phyloP scores from a whole-genome alignment of 495 filamentous ascomycete genomes.

The Penicillium desertorum region DNA sequence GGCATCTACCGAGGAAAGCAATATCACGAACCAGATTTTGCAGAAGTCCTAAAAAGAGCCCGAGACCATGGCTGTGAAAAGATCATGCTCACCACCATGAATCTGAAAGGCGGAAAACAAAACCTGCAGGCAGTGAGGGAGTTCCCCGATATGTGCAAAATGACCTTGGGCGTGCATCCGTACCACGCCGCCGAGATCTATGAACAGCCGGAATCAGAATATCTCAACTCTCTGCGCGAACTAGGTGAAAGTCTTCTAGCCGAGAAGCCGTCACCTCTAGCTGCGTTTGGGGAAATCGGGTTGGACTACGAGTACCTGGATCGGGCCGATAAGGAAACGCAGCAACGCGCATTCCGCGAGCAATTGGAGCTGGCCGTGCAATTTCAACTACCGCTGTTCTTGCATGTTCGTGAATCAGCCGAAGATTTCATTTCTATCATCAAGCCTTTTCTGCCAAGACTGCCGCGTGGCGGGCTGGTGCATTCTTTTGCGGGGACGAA shows the following conservation, averaged over 20 bases:
- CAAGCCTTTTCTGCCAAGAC: constrained; percentile 18
- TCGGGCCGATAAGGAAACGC: constrained; percentile 29
- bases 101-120: constrained; percentile 19
- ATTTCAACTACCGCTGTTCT: constrained; percentile 29
- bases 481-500: constrained; percentile 34
- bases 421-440: constrained; percentile 33
- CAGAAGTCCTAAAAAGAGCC: constrained; percentile 26
- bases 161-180: constrained; percentile 35
- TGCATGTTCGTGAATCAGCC: constrained; percentile 32
- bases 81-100: constrained; percentile 33
- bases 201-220: constrained; percentile 6
- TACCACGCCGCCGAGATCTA: constrained; percentile 34
- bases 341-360: constrained; percentile 30
- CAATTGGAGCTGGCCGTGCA: constrained; percentile 28
- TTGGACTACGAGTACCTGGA: constrained; percentile 35
- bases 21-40: constrained; percentile 32
- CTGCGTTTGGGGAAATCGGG: constrained; percentile 35
- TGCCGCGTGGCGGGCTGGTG: constrained; percentile 30
- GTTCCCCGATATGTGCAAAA: constrained; percentile 28
- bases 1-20: constrained; percentile 35
- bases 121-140: constrained; percentile 22
- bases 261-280: constrained; percentile 21
- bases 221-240: constrained; percentile 14
- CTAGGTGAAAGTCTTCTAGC: constrained; percentile 17
- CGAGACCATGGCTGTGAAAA: constrained; percentile 25